phyloP scores from a whole-genome alignment of 2,329 filamentous ascomycete genomes.

The Teratosphaeria pseudoeucalypti region DNA sequence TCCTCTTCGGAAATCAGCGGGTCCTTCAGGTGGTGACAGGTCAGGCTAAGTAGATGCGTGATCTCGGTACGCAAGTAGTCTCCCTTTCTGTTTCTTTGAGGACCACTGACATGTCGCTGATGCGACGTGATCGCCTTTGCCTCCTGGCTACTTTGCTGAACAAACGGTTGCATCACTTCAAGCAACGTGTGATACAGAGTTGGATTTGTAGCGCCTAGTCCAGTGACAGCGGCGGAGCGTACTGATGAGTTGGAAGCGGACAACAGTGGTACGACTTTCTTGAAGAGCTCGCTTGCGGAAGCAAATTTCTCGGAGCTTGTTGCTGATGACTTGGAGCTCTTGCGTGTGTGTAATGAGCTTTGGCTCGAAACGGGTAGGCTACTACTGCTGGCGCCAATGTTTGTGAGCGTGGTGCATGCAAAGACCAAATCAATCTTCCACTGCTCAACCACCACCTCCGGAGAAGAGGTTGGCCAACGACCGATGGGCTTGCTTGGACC shows the following conservation, averaged over 20 bases:
- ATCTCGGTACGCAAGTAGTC: conserved; percentile 87
- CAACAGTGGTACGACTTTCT: conserved; percentile 79
- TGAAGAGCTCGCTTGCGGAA: conserved; percentile 80
- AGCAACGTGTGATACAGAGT: conserved; percentile 86
- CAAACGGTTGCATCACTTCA: conserved; percentile 79
- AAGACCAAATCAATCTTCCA: conserved; percentile 98
- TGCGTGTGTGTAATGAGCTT: conserved; percentile 64
- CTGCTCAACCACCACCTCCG: conserved; percentile 85
- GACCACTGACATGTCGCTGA: conserved; percentile 66
- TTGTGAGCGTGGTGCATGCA: conserved; percentile 88
- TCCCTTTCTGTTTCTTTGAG: conserved; percentile 69
- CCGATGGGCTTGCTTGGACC: conserved; percentile 10
- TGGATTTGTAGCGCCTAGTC: conserved; percentile 87
- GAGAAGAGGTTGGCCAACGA: conserved; percentile 54
- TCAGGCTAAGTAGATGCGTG: conserved; percentile 90
- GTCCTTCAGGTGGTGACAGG: conserved; percentile 75
- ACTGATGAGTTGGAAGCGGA: conserved; percentile 71
- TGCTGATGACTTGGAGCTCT: conserved; percentile 59
- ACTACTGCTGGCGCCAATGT: conserved; percentile 51
- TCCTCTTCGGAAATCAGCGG: conserved; percentile 65
- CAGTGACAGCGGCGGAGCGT: conserved; percentile 78
- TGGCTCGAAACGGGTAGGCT: conserved; percentile 40
- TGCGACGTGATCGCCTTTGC: conserved; percentile 67
- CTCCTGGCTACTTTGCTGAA: conserved; percentile 77
- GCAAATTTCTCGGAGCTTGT: conserved; percentile 66